Percentiles rank a stretch among this genome's conserved stretches.
Conservation (phyloP, 2,329 filamentous ascomycete species). For the Penicillium capsulatum region DNA sequence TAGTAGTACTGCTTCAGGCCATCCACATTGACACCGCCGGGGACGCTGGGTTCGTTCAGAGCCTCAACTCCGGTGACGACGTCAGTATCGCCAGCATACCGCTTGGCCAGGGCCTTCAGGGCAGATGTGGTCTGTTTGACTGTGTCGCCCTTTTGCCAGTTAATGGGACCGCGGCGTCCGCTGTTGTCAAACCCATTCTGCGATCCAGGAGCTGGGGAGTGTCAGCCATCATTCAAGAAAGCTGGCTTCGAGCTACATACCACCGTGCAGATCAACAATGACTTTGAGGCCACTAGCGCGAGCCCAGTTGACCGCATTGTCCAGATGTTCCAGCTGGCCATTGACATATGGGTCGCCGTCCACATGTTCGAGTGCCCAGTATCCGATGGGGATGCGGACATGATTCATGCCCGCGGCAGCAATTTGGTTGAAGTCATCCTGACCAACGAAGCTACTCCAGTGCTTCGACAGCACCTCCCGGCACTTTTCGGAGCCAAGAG, state of each 20-base stretch:
- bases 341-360: constrained; percentile 58
- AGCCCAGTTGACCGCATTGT: constrained; percentile 58
- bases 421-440: constrained; percentile 55
- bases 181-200: constrained; percentile 68
- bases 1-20: constrained; percentile 53
- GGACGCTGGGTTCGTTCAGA: constrained; percentile 42
- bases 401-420: constrained; percentile 57
- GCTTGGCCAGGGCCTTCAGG: constrained; percentile 54
- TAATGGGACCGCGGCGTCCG: constrained; percentile 44
- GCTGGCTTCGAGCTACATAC: constrained; percentile 37
- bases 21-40: constrained; percentile 41
- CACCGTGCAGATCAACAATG: constrained; percentile 64
- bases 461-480: constrained; percentile 49
- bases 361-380: constrained; percentile 57
- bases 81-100: constrained; percentile 56
- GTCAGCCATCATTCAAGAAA: neutral
- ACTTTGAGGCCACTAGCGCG: constrained; percentile 56
- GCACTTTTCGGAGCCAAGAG: constrained; percentile 49
- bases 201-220: constrained; percentile 50
- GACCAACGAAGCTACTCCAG: constrained; percentile 57
- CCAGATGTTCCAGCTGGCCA: constrained; percentile 57
- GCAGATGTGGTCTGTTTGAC: constrained; percentile 47
- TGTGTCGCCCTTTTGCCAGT: constrained; percentile 39
- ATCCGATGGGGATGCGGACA: constrained; percentile 62
- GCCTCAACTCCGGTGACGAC: constrained; percentile 52